Percentiles rank a stretch among this genome's conserved stretches.
Conservation (phyloP, 192 early-diverging fungal genomes). For the Linnemannia exigua region DNA sequence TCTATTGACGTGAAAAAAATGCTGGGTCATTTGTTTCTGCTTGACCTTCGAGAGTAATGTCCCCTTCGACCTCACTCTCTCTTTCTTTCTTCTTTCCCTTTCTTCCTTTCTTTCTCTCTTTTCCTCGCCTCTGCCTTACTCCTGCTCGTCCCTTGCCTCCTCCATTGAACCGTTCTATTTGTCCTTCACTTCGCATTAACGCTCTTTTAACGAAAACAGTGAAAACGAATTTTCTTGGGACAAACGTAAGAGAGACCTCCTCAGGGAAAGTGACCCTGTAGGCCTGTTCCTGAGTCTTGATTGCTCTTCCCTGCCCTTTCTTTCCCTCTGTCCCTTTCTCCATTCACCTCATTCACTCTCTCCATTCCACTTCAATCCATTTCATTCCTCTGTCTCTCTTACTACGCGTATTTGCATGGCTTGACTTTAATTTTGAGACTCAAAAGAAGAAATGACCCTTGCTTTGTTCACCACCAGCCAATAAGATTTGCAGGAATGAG, state of each 20-base stretch:
- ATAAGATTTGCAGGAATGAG: conserved; percentile 10
- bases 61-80: background rate
- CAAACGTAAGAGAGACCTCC: background rate
- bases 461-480: background rate
- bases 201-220: background rate
- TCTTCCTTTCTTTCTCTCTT: background rate
- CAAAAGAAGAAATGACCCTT: background rate
- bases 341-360: background rate
- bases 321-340: background rate
- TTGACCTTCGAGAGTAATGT: background rate
- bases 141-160: background rate
- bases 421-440: background rate
- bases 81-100: conserved; percentile 4
- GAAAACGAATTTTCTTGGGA: background rate
- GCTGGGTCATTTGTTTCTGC: background rate
- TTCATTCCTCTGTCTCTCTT: background rate
- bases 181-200: background rate
- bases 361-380: background rate
- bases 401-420: background rate
- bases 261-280: background rate
- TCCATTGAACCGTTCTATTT: background rate
- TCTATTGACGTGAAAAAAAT: background rate
- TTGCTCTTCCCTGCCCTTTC: background rate
- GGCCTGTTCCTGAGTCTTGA: background rate
- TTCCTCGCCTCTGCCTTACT: background rate